Evolutionary conservation across 2,329 filamentous ascomycete genomes (phyloP), one percentile per base, ranked within the genome.

Genomic region (Colletotrichum liaoningense): DNA sequence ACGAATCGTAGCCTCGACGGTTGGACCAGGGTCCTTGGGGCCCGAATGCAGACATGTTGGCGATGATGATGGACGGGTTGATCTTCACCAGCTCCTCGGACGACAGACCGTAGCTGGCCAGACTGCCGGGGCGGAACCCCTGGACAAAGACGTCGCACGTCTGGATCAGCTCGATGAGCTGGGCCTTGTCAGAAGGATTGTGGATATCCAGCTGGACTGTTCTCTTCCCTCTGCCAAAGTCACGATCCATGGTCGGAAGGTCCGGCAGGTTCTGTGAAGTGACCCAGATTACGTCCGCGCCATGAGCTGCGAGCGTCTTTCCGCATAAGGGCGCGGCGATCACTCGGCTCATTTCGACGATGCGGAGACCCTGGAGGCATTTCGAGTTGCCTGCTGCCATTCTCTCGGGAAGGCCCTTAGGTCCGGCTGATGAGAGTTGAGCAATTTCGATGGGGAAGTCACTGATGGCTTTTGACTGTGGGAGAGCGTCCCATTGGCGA

Each of bases 41-140:
- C 0, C 88, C 88, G 71, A 87, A 91, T 0, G 89, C 88, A 1
- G 87, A 88, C 26, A 91, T 75, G 63, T 84, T 89, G 2, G 87
- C 88, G 6, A 84, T 80, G 30, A 91, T 81, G 14, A 91, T 81
- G 1, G 80, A 81, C 0, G 86, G 83, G 28, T 86, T 87, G 4
- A 81, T 60, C 26, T 77, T 75, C 1, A 79, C 75, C 0, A 90
- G 77, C 0, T 83, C 80, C 7, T 82, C 80, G 0, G 80, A 76
- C 0, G 80, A 80, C 5, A 81, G 76, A 0, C 87, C 87, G 24
- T 84, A 80, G 0, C 80, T 77, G 0, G 84, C 84, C 0, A 89
- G 81, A 73, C 84, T 85, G 1, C 84, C 84, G 0, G 87, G 87
- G 3, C 87, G 81, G 75, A 85, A 89, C 1, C 85, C 79, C 77